Conservation (phyloP, 306 rosid species). For the Gillenia trifoliata region DNA sequence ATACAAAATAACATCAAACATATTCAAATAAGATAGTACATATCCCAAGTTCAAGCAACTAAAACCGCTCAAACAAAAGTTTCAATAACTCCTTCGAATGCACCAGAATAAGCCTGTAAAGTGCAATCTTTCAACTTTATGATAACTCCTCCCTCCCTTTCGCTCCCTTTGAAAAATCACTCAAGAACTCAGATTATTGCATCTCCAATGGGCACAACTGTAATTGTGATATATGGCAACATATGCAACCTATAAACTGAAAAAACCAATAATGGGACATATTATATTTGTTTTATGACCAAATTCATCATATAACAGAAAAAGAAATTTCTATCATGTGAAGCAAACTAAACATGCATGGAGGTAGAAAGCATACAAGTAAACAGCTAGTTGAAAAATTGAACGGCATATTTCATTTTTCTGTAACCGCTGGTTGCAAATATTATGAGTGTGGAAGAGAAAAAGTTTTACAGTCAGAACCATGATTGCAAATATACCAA, state of each 20-base stretch:
- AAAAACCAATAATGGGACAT: too few relatives aligned
- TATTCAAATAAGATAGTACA: too few relatives aligned
- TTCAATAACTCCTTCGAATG: not conserved
- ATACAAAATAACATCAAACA: too few relatives aligned
- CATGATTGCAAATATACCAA: not conserved
- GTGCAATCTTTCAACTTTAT: not conserved
- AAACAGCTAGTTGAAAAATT: not conserved
- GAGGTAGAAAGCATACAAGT: not conserved
- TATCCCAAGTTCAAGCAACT: too few relatives aligned
- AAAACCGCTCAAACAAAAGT: not conserved
- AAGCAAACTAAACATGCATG: conserved; percentile 3
- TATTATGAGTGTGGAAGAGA: not conserved
- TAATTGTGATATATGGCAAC: not conserved
- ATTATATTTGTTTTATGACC: not conserved
- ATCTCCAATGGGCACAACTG: not conserved
- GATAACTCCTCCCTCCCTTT: not conserved
- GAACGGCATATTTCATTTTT: not conserved
- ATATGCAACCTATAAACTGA: not conserved
- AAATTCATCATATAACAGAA: conserved; percentile 4
- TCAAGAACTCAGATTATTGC: not conserved
- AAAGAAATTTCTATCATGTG: not conserved
- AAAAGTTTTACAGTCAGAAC: not conserved
- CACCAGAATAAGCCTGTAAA: not conserved
- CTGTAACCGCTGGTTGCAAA: conserved; percentile 6
- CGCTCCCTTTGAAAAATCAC: not conserved